Base-by-base conservation (phyloP, 257 asterid genomes). In the Salvia rosmarinus region DNA sequence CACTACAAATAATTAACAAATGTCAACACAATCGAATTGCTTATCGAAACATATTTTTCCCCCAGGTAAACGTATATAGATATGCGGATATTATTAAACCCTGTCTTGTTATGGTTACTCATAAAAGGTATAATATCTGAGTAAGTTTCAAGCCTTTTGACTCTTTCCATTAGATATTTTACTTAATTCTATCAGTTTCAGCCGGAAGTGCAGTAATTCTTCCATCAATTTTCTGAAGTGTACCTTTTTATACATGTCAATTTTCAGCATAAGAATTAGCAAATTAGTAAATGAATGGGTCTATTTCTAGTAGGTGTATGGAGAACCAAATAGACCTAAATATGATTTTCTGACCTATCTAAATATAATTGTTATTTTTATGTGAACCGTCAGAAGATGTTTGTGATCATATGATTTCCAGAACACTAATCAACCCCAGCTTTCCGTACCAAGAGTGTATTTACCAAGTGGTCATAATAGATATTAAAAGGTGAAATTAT, bases 101-200 rank as follows among this genome's bases (percentile, higher is more conserved):
- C 52, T 21, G 54, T 68, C 74, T 54, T 55, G 63, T 37, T 19
- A 68, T 54, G 62, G 62, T 40, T 14, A n/a, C 58, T 44, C 57
- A 46, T 10, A 46, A 25, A 65, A 46, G n/a, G 60, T 19, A 68
- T 37, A 12, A 12, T 65, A 25, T 37, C 21, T 68, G 64, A 20
- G 52, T 65, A 44, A 13, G 57, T 64, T 62, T 62, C 19, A 10
- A 39, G 10, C 11, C 17, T 47, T 23, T 14, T 46, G 20, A 20
- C 11, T 21, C 17, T 17, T 10, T 62, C 51, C 34, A 3, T 34
- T 8, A 39, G 28, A 61, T 17, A 61, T 16, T 16, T 17, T 7
- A n/a, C 9, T 8, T 34, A 37, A 37, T 60, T 63, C 68, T 40
- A 63, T 42, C 69, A 23, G 6, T 20, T 63, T n/a, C 39, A 63